phyloP scores from a whole-genome alignment of 768 basidiomycete species.

The Kwoniella heveanensis region DNA sequence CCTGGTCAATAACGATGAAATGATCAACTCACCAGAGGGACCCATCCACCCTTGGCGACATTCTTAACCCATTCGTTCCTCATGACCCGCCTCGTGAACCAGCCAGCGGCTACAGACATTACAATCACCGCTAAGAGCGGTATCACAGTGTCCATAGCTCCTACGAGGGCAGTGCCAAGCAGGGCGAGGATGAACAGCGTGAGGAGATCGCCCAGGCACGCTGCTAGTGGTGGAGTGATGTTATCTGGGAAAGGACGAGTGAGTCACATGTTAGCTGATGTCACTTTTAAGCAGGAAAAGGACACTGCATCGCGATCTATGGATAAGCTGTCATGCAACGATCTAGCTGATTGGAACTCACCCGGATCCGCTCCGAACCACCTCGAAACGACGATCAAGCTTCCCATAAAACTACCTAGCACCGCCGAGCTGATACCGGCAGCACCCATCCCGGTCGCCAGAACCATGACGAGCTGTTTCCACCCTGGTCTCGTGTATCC shows the following conservation, averaged over 20 bases:
- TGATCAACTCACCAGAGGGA: conserved; percentile 69
- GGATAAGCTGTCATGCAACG: too few relatives aligned
- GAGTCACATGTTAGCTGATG: neutral
- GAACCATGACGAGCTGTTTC: conserved; percentile 57
- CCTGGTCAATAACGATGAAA: too few relatives aligned
- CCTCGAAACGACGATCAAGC: conserved; percentile 75
- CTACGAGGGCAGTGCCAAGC: conserved; percentile 65
- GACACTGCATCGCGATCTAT: too few relatives aligned
- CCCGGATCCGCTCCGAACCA: conserved; percentile 80
- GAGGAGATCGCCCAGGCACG: conserved; percentile 88
- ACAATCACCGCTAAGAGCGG: conserved; percentile 58
- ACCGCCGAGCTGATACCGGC: conserved; percentile 74
- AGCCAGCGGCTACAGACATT: conserved; percentile 57
- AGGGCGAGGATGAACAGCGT: conserved; percentile 80
- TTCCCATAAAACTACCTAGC: conserved; percentile 91
- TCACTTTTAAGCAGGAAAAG: too few relatives aligned
- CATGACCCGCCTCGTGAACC: conserved; percentile 49
- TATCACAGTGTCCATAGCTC: conserved; percentile 66
- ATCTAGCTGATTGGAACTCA: too few relatives aligned
- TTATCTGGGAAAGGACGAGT: conserved; percentile 65
- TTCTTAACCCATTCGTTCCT: conserved; percentile 71
- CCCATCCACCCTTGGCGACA: conserved; percentile 83
- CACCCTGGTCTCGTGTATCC: conserved; percentile 57
- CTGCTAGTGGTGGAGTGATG: conserved; percentile 89
- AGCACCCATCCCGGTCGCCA: conserved; percentile 68